Conservation (phyloP, 148 eudicot genomes). For the Vaccinium macrocarpon region DNA sequence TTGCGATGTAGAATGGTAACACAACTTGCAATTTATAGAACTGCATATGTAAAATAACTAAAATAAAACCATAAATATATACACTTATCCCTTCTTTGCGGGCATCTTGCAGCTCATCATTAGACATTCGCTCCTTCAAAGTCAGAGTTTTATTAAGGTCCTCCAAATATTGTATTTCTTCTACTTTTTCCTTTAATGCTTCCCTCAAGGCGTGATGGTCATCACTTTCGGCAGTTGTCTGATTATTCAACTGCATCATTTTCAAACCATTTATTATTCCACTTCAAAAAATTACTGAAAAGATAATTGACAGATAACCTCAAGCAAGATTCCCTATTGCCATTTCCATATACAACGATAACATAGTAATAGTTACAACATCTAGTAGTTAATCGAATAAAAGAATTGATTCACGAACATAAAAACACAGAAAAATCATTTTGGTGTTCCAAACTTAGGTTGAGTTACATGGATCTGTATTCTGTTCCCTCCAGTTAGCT, state of each 20-base stretch:
- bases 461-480: background rate
- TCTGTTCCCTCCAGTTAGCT: background rate
- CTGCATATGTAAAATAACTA: background rate
- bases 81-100: constrained; percentile 23
- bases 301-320: background rate
- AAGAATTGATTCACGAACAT: background rate
- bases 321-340: background rate
- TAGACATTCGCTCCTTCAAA: constrained; percentile 13
- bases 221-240: background rate
- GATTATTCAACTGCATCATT: constrained; percentile 16
- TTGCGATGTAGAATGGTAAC: background rate
- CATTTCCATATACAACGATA: background rate
- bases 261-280: background rate
- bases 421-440: background rate
- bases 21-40: background rate
- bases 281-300: background rate
- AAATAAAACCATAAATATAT: background rate
- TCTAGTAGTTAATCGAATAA: background rate
- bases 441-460: no score
- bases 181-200: constrained; percentile 8
- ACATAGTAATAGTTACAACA: background rate
- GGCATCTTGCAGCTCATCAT: constrained; percentile 29
- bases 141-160: background rate
- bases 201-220: constrained; percentile 9
- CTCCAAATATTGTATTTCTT: background rate